These are phyloP conservation scores for Xylaria intraflava DNA, from an alignment of 495 filamentous ascomycete genomes.

Conservation along the genomic window DNA sequence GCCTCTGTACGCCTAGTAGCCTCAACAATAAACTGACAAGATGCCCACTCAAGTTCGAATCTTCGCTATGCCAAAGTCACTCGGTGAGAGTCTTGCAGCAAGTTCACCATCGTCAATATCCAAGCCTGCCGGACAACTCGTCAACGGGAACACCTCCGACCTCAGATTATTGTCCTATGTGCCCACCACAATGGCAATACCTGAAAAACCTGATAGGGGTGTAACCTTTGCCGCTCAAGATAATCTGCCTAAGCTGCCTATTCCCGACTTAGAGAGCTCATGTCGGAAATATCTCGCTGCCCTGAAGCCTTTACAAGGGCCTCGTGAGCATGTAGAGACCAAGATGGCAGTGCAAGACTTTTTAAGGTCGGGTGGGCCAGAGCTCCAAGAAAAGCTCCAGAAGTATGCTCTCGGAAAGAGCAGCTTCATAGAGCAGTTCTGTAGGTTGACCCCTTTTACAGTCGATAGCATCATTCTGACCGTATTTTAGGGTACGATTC, in stretches of 20 bases:
- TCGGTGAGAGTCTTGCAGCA: constrained; percentile 55
- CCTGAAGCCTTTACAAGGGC: constrained; percentile 73
- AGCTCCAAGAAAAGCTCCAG: constrained; percentile 81
- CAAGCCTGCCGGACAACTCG: constrained; percentile 23
- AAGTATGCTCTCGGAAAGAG: constrained; percentile 89
- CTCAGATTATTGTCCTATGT: constrained; percentile 18
- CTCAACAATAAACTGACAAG: constrained; percentile 29
- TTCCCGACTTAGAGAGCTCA: constrained; percentile 80
- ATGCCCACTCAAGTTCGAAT: constrained; percentile 51
- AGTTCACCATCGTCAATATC: constrained; percentile 27
- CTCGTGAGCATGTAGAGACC: constrained; percentile 78
- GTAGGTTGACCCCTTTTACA: constrained; percentile 48
- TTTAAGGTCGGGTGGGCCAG: constrained; percentile 71
- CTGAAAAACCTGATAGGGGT: constrained; percentile 45
- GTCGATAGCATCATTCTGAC: constrained; percentile 6
- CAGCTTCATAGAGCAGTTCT: constrained; percentile 98
- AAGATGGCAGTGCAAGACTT: constrained; percentile 78
- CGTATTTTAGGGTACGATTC: constrained; percentile 82
- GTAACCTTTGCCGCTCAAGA: constrained; percentile 89
- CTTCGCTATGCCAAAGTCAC: constrained; percentile 64
- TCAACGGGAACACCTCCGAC: constrained; percentile 20
- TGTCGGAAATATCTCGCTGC: constrained; percentile 74
- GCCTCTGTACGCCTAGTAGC: constrained; percentile 60
- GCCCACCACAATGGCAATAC: constrained; percentile 32
- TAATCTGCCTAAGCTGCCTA: constrained; percentile 82